phyloP scores from a whole-genome alignment of 805 yeast genomes.

The Candida nitratophila region DNA sequence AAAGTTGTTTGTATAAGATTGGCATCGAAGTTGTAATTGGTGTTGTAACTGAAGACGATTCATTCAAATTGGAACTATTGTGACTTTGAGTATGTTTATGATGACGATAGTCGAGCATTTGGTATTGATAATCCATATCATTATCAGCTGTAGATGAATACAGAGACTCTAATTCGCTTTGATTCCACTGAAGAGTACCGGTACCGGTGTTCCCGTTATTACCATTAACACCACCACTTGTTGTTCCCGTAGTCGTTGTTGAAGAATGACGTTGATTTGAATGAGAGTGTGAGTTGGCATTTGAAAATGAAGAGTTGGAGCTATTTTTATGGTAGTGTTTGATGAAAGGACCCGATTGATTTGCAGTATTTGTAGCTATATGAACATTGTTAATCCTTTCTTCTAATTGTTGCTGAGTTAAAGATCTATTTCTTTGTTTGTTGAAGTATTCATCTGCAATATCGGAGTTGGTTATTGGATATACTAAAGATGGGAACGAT shows the following conservation, averaged over 20 bases:
- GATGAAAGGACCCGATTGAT: background rate
- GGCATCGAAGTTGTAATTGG: background rate
- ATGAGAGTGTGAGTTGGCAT: too few species aligned
- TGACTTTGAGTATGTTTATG: background rate
- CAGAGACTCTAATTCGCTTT: background rate
- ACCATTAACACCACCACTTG: too few species aligned
- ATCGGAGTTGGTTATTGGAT: background rate
- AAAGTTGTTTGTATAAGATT: background rate
- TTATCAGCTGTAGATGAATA: background rate
- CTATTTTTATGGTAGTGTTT: background rate
- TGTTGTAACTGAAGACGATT: background rate
- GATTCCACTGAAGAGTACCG: background rate
- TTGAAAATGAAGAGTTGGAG: background rate
- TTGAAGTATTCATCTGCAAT: constrained; percentile 3
- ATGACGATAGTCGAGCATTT: background rate
- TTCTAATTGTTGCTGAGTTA: background rate
- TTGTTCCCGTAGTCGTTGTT: too few species aligned
- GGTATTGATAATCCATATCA: background rate
- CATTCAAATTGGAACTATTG: background rate
- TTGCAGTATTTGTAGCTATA: too few species aligned
- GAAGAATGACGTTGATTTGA: too few species aligned
- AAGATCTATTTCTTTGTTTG: constrained; percentile 1
- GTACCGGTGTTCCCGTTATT: too few species aligned
- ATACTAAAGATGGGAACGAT: background rate
- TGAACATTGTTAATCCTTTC: background rate